These are phyloP conservation scores for Tricholoma furcatifolium DNA, from an alignment of 768 basidiomycete genomes.

Conservation along the genomic window DNA sequence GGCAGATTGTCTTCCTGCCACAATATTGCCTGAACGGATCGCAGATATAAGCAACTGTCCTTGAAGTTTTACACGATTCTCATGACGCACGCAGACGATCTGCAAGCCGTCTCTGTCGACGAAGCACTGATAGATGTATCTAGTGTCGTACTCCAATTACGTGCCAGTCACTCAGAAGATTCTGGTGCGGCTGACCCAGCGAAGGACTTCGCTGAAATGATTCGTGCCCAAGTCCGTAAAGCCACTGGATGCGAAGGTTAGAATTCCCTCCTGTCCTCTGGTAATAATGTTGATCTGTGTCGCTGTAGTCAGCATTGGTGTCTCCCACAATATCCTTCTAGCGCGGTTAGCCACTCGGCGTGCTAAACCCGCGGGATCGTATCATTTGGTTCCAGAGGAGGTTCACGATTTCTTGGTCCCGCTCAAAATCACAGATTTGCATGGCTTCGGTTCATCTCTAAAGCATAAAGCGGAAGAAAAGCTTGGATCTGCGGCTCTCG, in stretches of 20 bases:
- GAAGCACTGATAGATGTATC: conserved; percentile 94
- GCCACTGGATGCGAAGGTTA: conserved; percentile 87
- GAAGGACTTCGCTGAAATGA: conserved; percentile 75
- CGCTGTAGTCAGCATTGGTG: conserved; percentile 81
- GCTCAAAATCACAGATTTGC: conserved; percentile 76
- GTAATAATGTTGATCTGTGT: not conserved
- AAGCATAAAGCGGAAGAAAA: conserved; percentile 80
- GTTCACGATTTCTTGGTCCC: conserved; percentile 57
- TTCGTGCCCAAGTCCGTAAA: conserved; percentile 72
- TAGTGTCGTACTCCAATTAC: conserved; percentile 45
- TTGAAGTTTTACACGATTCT: conserved; percentile 91
- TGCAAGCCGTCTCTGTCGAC: conserved; percentile 95
- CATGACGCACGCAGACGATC: conserved; percentile 84
- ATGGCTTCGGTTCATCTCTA: conserved; percentile 80
- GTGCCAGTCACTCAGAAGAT: conserved; percentile 24
- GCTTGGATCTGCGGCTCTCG: conserved; percentile 68
- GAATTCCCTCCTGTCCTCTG: conserved; percentile 10
- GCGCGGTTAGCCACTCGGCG: conserved; percentile 87
- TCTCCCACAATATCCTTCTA: conserved; percentile 88
- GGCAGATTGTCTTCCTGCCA: conserved; percentile 12
- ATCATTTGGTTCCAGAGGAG: conserved; percentile 61
- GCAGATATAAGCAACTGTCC: conserved; percentile 81
- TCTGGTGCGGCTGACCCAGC: conserved; percentile 52
- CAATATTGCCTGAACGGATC: not conserved
- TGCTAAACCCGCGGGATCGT: conserved; percentile 90